Evolutionary conservation across 1,139 yeast species (phyloP), one percentile per base, ranked within the genome.

Genomic region (Scheffersomyces quercinus): DNA sequence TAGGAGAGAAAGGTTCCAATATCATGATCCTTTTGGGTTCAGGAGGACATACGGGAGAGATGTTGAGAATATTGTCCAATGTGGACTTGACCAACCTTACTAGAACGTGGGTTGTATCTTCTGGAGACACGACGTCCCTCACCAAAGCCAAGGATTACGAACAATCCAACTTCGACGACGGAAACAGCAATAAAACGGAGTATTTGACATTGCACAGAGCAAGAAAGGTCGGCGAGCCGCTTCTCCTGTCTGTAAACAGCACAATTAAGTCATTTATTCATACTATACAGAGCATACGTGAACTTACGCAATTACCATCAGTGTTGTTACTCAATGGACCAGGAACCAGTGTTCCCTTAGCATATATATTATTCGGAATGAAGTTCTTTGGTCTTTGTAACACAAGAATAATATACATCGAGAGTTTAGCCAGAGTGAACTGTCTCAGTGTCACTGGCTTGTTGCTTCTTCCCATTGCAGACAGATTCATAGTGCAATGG

Each of bases 31-130:
- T 86, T 11, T 62, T 88, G 5, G 96, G 95, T 0, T 86, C 95
- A 1, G 99, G 80, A 0, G 99, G 98, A 1, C 99, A 93, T 59
- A 91, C 98, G 0, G 98, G 97, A 1, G 98, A 93, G 61, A 88
- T 93, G 96, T 61, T 90, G 28, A 70, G 93, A 33, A 69, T 93
- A 28, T 60, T 88, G 12, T 60, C 67, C 5, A 68, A 71, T 46
- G 55, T 64, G 34, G 52, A 66, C 36, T 34, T 75, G 20, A 31
- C 53, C 0, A 43, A 47, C 3, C 55, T 70, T 15, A 43, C 63
- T 7, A 55, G 81, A 42, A 68, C 73, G 1, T 80, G 82, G 74
- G 69, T 78, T 8, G 60, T 69, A 1, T 75, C 77, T 1, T 70
- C 81, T 1, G 88, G 83, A 4, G 96, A 88, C 56, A 48, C 68